Evolutionary conservation across 495 filamentous ascomycete genomes (phyloP).

Genomic region (Aspergillus incahuasiensis): DNA sequence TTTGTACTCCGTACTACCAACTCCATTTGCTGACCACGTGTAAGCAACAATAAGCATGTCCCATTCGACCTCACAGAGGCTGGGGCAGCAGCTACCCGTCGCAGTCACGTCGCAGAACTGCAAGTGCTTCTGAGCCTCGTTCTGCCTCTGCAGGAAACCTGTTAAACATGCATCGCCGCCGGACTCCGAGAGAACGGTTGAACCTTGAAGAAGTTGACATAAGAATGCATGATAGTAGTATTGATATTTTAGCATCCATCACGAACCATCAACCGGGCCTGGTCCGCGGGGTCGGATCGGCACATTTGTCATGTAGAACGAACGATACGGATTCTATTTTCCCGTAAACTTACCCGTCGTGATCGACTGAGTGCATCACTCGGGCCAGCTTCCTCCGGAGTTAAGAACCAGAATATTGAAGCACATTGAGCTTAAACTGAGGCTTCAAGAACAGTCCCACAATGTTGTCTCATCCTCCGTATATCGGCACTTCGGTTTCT

Average conservation of each 20-base stretch:
- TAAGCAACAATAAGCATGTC: conserved; percentile 2
- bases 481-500: conserved; percentile 5
- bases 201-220: not conserved
- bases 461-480: conserved; percentile 3
- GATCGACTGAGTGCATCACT: conserved; percentile 10
- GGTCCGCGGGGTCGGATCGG: conserved; percentile 39
- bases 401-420: not conserved
- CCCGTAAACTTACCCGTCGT: conserved; percentile 22
- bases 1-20: not conserved
- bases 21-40: conserved; percentile 3
- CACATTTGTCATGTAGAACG: conserved; percentile 36
- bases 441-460: not conserved
- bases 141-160: not conserved
- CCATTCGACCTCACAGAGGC: not conserved
- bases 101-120: not conserved
- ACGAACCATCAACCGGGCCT: conserved; percentile 20
- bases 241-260: not conserved
- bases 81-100: not conserved
- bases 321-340: conserved; percentile 44
- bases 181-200: not conserved
- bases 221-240: not conserved
- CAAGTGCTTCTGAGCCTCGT: not conserved
- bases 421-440: not conserved
- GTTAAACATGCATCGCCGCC: not conserved
- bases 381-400: conserved; percentile 13